phyloP scores from a whole-genome alignment of 495 filamentous ascomycete species.

The Daldinia caldariorum region DNA sequence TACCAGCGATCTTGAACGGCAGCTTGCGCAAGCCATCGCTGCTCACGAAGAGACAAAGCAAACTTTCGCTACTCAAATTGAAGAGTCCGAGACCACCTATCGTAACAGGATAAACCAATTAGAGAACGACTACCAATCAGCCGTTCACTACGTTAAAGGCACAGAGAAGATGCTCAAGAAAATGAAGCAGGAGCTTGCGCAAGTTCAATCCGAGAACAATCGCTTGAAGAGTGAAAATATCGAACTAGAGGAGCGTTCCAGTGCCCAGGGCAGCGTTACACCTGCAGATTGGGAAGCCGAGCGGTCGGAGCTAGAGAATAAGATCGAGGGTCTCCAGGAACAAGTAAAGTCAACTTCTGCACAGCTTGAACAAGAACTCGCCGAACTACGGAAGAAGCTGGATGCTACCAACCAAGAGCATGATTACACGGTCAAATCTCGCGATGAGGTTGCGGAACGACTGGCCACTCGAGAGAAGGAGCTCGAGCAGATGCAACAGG shows the following conservation, averaged over 20 bases:
- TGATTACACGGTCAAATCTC: constrained; percentile 65
- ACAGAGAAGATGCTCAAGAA: constrained; percentile 99
- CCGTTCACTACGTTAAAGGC: constrained; percentile 98
- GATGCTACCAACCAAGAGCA: constrained; percentile 71
- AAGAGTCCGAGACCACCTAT: constrained; percentile 85
- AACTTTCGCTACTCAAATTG: constrained; percentile 76
- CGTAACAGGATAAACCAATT: constrained; percentile 91
- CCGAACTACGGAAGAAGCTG: constrained; percentile 72
- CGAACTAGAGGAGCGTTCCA: constrained; percentile 62
- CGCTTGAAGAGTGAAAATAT: constrained; percentile 83
- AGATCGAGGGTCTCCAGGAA: constrained; percentile 72
- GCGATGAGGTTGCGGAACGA: constrained; percentile 67
- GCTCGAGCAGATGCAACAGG: constrained; percentile 80
- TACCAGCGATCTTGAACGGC: constrained; percentile 89
- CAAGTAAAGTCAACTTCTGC: constrained; percentile 71
- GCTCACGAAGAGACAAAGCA: constrained; percentile 85
- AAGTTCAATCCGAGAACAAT: constrained; percentile 87
- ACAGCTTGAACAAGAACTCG: constrained; percentile 77
- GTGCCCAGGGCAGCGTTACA: constrained; percentile 50
- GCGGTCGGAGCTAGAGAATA: constrained; percentile 69
- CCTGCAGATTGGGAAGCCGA: constrained; percentile 80
- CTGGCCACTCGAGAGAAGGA: constrained; percentile 70
- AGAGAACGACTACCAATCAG: constrained; percentile 97
- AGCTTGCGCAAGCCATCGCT: constrained; percentile 78
- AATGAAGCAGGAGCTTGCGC: constrained; percentile 94